These are phyloP conservation scores for Flaveria floridana DNA, from an alignment of 140 eudicot genomes.

Conservation along the genomic window DNA sequence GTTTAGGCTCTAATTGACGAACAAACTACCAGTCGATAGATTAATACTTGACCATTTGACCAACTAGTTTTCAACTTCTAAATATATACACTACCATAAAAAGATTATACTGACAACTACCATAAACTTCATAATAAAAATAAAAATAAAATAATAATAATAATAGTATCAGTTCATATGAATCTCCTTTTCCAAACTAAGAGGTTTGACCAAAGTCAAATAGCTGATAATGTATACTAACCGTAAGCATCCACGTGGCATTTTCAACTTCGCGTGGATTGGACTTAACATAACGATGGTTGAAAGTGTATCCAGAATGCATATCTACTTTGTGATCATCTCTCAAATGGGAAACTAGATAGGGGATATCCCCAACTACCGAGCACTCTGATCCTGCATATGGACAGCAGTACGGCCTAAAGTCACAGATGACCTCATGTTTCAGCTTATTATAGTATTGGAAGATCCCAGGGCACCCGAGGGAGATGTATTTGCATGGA, in stretches of 20 bases:
- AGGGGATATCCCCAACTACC: slow-evolving; percentile 70
- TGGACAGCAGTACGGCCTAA: slow-evolving; percentile 86
- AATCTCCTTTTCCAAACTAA: not conserved
- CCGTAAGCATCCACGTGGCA: slow-evolving; percentile 97
- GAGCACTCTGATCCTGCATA: slow-evolving; percentile 95
- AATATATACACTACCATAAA: not conserved
- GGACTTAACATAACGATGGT: slow-evolving; percentile 89
- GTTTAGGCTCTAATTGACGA: not conserved
- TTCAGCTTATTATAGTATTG: slow-evolving; percentile 84
- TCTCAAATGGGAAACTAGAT: slow-evolving; percentile 66
- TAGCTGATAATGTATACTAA: slow-evolving; percentile 35
- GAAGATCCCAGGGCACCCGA: slow-evolving; percentile 87
- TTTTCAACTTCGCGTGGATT: slow-evolving; percentile 95
- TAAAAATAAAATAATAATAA: not conserved
- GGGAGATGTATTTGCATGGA: slow-evolving; percentile 71
- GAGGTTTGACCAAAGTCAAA: not conserved
- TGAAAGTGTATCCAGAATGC: slow-evolving; percentile 92
- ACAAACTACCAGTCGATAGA: not conserved
- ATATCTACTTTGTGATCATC: slow-evolving; percentile 93
- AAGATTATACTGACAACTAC: not conserved
- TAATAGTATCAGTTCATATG: not conserved
- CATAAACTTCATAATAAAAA: not conserved
- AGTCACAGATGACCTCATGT: slow-evolving; percentile 72
- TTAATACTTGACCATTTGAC: slow-evolving; percentile 8
- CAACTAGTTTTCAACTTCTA: not conserved